A percentile compares a stretch with the other conserved stretches of the same genome.
phyloP scores from a whole-genome alignment of 306 rosid genomes.

The Trifolium pratense region DNA sequence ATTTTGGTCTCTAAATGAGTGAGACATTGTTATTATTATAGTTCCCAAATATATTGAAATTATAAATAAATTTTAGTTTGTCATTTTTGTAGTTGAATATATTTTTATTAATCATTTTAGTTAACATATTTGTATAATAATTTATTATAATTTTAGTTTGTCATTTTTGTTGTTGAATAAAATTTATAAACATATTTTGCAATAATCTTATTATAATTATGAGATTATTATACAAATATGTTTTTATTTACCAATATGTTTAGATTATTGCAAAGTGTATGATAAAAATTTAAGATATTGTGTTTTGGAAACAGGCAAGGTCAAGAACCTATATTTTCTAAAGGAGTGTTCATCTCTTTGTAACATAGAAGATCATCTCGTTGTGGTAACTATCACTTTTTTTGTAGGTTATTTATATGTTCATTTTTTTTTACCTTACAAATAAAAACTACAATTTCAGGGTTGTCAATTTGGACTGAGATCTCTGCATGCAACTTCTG shows the following conservation, averaged over 20 bases:
- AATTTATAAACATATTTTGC: too few species aligned
- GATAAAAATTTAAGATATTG: neutral
- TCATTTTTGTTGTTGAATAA: too few species aligned
- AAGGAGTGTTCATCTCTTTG: constrained; percentile 56
- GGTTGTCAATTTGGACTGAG: constrained; percentile 84
- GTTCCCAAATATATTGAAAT: too few species aligned
- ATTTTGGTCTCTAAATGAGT: too few species aligned
- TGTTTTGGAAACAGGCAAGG: constrained; percentile 53
- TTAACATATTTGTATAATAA: too few species aligned
- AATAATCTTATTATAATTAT: too few species aligned
- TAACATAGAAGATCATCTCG: constrained; percentile 65
- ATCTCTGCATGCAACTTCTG: constrained; percentile 70
- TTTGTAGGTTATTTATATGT: neutral
- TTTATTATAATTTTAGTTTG: too few species aligned
- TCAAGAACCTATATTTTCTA: constrained; percentile 73
- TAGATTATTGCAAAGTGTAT: neutral
- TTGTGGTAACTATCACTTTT: constrained; percentile 86
- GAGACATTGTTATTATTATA: too few species aligned
- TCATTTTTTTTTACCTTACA: neutral
- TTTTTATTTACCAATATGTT: too few species aligned
- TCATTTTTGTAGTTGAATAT: too few species aligned
- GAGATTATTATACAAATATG: neutral
- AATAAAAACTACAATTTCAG: constrained; percentile 37
- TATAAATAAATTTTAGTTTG: too few species aligned
- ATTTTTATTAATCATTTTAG: too few species aligned